Conservation (phyloP, 805 yeast species). For the Candida vaughaniae region DNA sequence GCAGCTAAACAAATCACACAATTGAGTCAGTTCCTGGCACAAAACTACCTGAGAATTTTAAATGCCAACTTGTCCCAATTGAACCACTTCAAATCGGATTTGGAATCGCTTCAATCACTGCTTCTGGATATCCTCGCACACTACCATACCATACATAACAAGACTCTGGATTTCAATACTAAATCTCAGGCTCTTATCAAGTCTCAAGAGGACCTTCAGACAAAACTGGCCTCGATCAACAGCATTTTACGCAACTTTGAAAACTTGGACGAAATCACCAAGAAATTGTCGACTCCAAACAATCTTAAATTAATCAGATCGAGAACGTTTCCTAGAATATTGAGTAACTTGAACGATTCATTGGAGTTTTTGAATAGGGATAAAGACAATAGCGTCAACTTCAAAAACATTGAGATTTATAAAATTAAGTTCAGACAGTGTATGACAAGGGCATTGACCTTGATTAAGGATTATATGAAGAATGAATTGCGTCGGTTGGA, state of each 20-base stretch:
- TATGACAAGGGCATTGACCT: conserved; percentile 73
- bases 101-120: conserved; percentile 43
- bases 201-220: conserved; percentile 43
- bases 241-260: conserved; percentile 61
- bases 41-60: conserved; percentile 38
- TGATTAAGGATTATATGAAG: conserved; percentile 66
- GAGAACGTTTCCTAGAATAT: conserved; percentile 41
- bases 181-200: conserved; percentile 51
- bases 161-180: conserved; percentile 63
- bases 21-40: conserved; percentile 13
- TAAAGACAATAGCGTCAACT: conserved; percentile 40
- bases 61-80: conserved; percentile 22
- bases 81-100: conserved; percentile 40
- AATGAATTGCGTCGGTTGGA: conserved; percentile 39
- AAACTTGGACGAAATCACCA: conserved; percentile 66
- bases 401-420: conserved; percentile 69
- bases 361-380: conserved; percentile 48
- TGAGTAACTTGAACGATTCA: conserved; percentile 64
- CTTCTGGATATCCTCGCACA: conserved; percentile 49
- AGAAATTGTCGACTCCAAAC: conserved; percentile 59
- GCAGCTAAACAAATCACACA: conserved; percentile 10
- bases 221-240: conserved; percentile 45
- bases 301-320: conserved; percentile 36
- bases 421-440: conserved; percentile 77
- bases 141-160: conserved; percentile 57